Conservation (phyloP, 306 rosid species). For the Neltuma alba region DNA sequence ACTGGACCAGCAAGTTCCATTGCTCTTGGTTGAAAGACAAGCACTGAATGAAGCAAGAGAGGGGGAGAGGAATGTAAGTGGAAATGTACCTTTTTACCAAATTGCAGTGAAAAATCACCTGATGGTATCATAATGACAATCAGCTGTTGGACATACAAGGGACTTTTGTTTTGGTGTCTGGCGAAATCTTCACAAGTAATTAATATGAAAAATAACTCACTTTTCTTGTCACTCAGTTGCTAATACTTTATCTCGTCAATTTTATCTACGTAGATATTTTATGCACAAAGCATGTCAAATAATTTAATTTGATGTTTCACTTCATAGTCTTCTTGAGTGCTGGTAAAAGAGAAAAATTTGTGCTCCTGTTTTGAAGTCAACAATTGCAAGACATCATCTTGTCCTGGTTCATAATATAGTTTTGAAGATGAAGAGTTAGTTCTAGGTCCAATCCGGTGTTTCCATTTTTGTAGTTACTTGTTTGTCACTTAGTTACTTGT, state of each 20-base stretch:
- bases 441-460: constrained; percentile 17
- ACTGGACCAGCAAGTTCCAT: constrained; percentile 88
- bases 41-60: constrained; percentile 98
- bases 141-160: constrained; percentile 1
- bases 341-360: neutral
- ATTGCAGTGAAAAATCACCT: constrained; percentile 18
- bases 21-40: constrained; percentile 95
- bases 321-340: neutral
- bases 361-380: neutral
- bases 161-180: constrained; percentile 31
- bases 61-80: constrained; percentile 92
- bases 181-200: neutral
- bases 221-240: neutral
- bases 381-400: constrained; percentile 3
- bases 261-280: constrained; percentile 8
- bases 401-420: constrained; percentile 21
- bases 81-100: constrained; percentile 35
- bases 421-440: constrained; percentile 11
- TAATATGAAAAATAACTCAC: neutral
- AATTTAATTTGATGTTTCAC: neutral
- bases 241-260: neutral
- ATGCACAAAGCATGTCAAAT: constrained; percentile 14
- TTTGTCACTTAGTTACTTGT: constrained; percentile 6
- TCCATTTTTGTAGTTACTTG: neutral
- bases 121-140: constrained; percentile 12